Evolutionary conservation across 139 green algal genomes (phyloP).

Genomic region (Desmodesmus armatus): DNA sequence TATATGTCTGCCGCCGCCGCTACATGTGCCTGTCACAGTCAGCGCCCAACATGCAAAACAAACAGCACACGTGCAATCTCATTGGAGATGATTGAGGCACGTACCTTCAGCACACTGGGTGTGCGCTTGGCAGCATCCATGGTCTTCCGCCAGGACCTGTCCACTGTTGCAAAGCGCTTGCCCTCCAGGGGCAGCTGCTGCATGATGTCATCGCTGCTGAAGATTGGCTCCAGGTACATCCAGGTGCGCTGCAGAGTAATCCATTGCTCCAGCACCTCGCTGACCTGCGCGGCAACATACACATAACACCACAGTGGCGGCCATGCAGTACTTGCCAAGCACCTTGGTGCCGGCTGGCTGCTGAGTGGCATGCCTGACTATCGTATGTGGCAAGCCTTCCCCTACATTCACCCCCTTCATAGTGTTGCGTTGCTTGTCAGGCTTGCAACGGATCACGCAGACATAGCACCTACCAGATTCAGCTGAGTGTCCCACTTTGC

Average conservation of each 20-base stretch:
- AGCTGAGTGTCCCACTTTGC: conserved; percentile 80
- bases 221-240: conserved; percentile 94
- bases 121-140: conserved; percentile 65
- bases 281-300: conserved; percentile 41
- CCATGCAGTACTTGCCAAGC: neutral
- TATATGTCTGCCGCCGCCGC: too few relatives aligned
- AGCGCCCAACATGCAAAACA: too few relatives aligned
- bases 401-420: too few relatives aligned
- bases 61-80: too few relatives aligned
- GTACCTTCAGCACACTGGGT: conserved; percentile 66
- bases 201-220: conserved; percentile 85
- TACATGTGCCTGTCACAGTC: too few relatives aligned
- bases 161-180: conserved; percentile 85
- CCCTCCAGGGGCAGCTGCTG: conserved; percentile 86
- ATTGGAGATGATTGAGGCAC: too few relatives aligned
- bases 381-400: too few relatives aligned
- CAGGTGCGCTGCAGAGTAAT: conserved; percentile 78
- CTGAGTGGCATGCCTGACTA: too few relatives aligned
- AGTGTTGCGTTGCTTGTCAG: too few relatives aligned
- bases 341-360: too few relatives aligned
- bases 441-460: too few relatives aligned
- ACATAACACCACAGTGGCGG: neutral
- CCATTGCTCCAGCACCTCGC: conserved; percentile 86
- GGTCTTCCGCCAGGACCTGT: conserved; percentile 82
- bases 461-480: conserved; percentile 64